phyloP scores from a whole-genome alignment of 176 grass and related monocot species.

The Oryza officinalis region DNA sequence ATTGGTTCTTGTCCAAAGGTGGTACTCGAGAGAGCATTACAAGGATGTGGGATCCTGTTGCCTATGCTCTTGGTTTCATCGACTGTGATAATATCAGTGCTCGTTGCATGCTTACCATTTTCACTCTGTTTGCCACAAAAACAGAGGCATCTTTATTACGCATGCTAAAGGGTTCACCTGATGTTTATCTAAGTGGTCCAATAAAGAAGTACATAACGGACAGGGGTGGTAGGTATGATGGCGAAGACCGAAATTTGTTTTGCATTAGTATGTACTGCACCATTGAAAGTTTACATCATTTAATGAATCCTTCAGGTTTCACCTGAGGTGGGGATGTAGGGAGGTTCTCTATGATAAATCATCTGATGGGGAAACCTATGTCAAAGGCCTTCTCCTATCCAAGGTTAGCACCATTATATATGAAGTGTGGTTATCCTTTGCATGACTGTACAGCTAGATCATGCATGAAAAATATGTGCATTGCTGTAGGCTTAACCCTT shows the following conservation, averaged over 20 bases:
- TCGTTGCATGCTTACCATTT: conserved; percentile 98
- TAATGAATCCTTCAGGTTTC: conserved; percentile 65
- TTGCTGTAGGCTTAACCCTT: conserved; percentile 3
- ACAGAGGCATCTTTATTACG: conserved; percentile 95
- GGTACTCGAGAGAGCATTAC: conserved; percentile 81
- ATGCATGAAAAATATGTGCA: not conserved
- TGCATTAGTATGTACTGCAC: conserved; percentile 6
- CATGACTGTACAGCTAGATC: conserved; percentile 18
- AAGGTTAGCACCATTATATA: conserved; percentile 46
- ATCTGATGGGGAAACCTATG: conserved; percentile 65
- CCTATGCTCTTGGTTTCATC: conserved; percentile 96
- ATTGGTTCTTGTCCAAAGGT: conserved; percentile 99
- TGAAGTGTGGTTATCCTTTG: not conserved
- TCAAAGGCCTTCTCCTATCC: conserved; percentile 79
- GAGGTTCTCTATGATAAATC: conserved; percentile 85
- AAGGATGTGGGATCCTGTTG: conserved; percentile 99
- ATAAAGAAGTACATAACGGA: conserved; percentile 95
- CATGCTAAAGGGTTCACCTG: conserved; percentile 99
- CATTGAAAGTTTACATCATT: conserved; percentile 24
- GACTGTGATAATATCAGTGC: conserved; percentile 99
- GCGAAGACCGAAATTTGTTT: conserved; percentile 21
- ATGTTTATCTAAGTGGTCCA: conserved; percentile 93
- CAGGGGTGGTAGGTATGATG: conserved; percentile 91
- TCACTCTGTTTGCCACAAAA: conserved; percentile 96
- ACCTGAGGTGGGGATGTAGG: conserved; percentile 96